Evolutionary conservation across 176 grass and related monocot genomes (phyloP).

Genomic region (Oryza glaberrima): DNA sequence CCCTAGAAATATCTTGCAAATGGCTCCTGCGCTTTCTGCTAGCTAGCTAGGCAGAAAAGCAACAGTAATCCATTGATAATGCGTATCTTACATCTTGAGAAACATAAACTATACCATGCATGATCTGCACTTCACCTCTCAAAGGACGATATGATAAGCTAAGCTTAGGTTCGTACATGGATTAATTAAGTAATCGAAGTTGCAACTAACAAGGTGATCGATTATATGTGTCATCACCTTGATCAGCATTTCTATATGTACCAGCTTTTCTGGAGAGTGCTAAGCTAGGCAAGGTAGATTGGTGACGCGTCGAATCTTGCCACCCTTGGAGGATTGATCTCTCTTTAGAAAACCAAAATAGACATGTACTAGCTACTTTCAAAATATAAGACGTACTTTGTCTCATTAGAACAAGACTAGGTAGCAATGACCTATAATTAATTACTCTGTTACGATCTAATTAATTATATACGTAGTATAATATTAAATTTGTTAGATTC

Average conservation of each 20-base stretch:
- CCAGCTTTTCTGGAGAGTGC: background rate
- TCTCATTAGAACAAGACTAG: no score
- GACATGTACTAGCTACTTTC: background rate
- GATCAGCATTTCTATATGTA: background rate
- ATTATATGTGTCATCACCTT: background rate
- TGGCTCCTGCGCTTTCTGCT: slow-evolving; percentile 9
- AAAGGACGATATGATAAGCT: background rate
- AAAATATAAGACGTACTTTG: no score
- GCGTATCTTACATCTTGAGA: background rate
- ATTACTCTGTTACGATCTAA: no score
- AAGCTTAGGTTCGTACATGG: background rate
- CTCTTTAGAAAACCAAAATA: background rate
- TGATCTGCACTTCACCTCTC: background rate
- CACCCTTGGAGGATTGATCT: background rate
- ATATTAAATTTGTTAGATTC: no score
- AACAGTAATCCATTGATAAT: background rate
- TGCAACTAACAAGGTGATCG: background rate
- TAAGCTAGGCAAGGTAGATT: background rate
- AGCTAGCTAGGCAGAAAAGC: slow-evolving; percentile 4
- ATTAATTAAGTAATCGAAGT: background rate
- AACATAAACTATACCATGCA: background rate
- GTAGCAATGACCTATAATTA: no score
- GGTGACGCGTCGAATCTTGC: slow-evolving; percentile 28
- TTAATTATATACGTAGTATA: no score
- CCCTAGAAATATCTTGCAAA: slow-evolving; percentile 21